Evolutionary conservation across 805 yeast genomes (phyloP).

Genomic region (Yarrowia hollandica): DNA sequence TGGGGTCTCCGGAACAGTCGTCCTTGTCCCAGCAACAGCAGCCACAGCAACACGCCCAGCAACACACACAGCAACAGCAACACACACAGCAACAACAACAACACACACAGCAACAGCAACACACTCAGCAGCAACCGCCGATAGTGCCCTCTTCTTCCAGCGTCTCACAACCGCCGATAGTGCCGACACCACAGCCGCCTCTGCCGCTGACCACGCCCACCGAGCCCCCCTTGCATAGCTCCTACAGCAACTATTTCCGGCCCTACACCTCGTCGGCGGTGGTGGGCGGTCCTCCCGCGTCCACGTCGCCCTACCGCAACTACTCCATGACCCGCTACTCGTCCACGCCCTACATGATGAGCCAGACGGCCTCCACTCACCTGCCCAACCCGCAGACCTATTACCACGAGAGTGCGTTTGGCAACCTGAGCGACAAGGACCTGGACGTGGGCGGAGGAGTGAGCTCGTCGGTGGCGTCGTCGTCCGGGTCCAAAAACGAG

Average conservation of each 20-base stretch:
- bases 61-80: slow-evolving; percentile 27
- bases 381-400: slow-evolving; percentile 24
- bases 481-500: not conserved
- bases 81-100: not conserved
- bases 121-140: not conserved
- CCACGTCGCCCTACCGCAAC: slow-evolving; percentile 23
- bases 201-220: slow-evolving; percentile 26
- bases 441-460: slow-evolving; percentile 2
- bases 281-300: not conserved
- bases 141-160: not conserved
- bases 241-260: slow-evolving; percentile 18
- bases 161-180: slow-evolving; percentile 29
- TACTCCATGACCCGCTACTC: slow-evolving; percentile 27
- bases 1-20: slow-evolving; percentile 25
- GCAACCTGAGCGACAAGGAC: slow-evolving; percentile 1
- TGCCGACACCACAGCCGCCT: not conserved
- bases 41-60: slow-evolving; percentile 29
- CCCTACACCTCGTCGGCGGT: not conserved
- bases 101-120: slow-evolving; percentile 28
- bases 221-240: slow-evolving; percentile 23
- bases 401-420: slow-evolving; percentile 9
- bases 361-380: slow-evolving; percentile 6
- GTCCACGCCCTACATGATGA: slow-evolving; percentile 20
- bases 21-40: slow-evolving; percentile 29
- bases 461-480: not conserved